phyloP scores from a whole-genome alignment of 2,329 filamentous ascomycete species.

The Pseudogymnoascus pannorum region DNA sequence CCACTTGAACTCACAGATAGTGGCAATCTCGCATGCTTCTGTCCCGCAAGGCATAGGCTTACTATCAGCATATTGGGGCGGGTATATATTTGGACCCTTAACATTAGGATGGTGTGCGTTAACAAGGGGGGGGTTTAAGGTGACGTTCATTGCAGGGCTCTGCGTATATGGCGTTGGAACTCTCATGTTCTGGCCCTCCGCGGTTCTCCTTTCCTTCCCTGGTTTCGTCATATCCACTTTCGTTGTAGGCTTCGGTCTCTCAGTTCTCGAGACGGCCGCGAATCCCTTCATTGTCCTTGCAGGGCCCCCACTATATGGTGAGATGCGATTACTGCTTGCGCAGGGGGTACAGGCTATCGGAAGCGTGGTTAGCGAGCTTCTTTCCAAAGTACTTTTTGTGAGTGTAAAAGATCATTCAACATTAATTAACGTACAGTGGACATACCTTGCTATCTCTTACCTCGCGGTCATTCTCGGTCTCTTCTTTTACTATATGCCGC shows the following conservation, averaged over 20 bases:
- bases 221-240: conserved; percentile 69
- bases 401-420: conserved; percentile 51
- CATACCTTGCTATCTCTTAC: conserved; percentile 67
- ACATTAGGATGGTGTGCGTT: conserved; percentile 62
- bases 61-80: conserved; percentile 63
- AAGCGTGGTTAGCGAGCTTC: conserved; percentile 62
- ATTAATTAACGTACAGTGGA: conserved; percentile 62
- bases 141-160: conserved; percentile 67
- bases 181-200: conserved; percentile 76
- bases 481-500: conserved; percentile 57
- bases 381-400: conserved; percentile 69
- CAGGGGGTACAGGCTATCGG: conserved; percentile 70
- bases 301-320: conserved; percentile 64
- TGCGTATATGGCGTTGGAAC: conserved; percentile 66
- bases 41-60: conserved; percentile 58
- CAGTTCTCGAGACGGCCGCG: conserved; percentile 69
- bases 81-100: conserved; percentile 60
- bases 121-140: conserved; percentile 64
- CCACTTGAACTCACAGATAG: conserved; percentile 67
- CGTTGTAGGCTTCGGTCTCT: conserved; percentile 68
- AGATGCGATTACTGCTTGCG: conserved; percentile 66
- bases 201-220: conserved; percentile 65
- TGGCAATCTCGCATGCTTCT: conserved; percentile 49
- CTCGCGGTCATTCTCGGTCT: conserved; percentile 62
- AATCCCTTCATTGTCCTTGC: conserved; percentile 67